Base-by-base conservation (phyloP, 2,329 filamentous ascomycete species). In the Xylariaceae sp. region DNA sequence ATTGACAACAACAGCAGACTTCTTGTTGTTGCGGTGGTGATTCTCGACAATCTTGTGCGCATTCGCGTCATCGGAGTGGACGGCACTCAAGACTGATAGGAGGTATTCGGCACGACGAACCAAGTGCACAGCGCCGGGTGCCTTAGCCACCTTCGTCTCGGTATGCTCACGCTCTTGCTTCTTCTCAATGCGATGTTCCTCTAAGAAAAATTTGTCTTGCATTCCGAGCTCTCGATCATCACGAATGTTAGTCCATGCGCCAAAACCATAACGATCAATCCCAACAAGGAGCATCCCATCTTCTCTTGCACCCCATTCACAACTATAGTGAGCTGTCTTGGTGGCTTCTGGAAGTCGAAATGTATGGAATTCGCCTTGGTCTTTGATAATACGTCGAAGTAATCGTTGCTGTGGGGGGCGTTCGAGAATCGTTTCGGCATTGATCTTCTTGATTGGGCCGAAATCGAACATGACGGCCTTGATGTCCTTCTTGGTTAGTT, bases 401-500 rank as follows among this genome's bases (percentile, higher is more conserved):
- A 96, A 81, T 44, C 83, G 85, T 73, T 97, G 85, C 58, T 97
- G 91, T 35, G 84, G 79, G 0, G 93, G 91, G 8, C 94, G 84
- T 53, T 97, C 91, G 9, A 95, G 81, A 41, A 96, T 86, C 0
- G 93, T 97, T 65, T 95, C 89, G 1, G 93, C 93, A 59, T 98
- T 98, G 57, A 96, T 79, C 55, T 95, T 90, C 65, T 95, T 95
- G 38, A 96, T 85, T 41, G 90, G 89, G 34, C 86, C 84, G 65
- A 90, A 95, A 61, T 97, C 90, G 56, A 98, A 96, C 34, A 98
- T 72, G 15, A 98, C 88, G 1, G 93, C 93, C 66, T 98, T 98
- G 65, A 89, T 89, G 61, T 98, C 93, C 64, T 98, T 98, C 71
- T 97, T 96, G 0, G 91, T 95, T 41, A 94, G 67, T 2, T 82